Evolutionary conservation across 768 basidiomycete species (phyloP).

Genomic region (Suillus paluster): DNA sequence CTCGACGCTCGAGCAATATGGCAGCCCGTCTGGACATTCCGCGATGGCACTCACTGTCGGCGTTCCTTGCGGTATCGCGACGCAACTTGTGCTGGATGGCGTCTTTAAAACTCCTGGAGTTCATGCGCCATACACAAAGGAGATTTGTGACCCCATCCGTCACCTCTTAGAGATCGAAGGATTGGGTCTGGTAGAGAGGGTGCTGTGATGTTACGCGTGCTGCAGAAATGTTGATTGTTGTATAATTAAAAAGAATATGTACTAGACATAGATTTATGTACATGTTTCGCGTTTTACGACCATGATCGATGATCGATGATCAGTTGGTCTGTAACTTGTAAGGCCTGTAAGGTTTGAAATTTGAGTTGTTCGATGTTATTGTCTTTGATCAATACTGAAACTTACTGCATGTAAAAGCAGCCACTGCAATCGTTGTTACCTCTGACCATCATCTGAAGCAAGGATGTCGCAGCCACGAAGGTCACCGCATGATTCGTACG

Average conservation of each 20-base stretch:
- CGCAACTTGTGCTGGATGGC: slow-evolving; percentile 90
- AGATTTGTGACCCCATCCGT: slow-evolving; percentile 79
- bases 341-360: not conserved
- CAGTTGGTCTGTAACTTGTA: too few relatives aligned
- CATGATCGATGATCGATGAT: too few relatives aligned
- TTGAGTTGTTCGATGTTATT: not conserved
- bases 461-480: slow-evolving; percentile 29
- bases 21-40: slow-evolving; percentile 75
- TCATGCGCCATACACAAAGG: slow-evolving; percentile 84
- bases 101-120: slow-evolving; percentile 79
- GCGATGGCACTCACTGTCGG: slow-evolving; percentile 95
- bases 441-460: slow-evolving; percentile 4
- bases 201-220: slow-evolving; percentile 46
- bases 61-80: slow-evolving; percentile 91
- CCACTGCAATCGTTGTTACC: not conserved
- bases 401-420: too few relatives aligned
- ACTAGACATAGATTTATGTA: not conserved
- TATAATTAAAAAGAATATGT: not conserved
- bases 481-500: slow-evolving; percentile 60
- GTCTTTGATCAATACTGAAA: not conserved
- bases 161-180: slow-evolving; percentile 74
- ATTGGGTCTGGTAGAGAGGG: slow-evolving; percentile 70
- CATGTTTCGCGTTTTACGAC: not conserved
- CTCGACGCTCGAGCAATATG: slow-evolving; percentile 90
- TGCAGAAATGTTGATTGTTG: not conserved